A percentile compares a stretch with the other conserved stretches of the same genome.
These are phyloP conservation scores for Aspergillus haitiensis DNA, from an alignment of 495 filamentous ascomycete genomes.

Conservation along the genomic window DNA sequence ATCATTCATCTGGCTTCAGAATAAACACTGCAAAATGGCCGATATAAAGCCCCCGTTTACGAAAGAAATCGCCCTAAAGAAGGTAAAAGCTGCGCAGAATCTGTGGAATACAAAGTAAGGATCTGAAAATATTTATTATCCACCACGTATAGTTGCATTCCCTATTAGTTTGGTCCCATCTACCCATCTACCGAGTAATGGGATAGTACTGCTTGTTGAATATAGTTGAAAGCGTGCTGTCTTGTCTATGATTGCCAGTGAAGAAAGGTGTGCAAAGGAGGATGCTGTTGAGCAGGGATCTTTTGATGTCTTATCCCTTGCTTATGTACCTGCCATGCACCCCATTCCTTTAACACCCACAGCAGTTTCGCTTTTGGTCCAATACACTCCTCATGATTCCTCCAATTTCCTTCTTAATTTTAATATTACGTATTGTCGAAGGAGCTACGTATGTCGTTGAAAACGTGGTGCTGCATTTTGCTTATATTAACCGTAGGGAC, in stretches of 20 bases:
- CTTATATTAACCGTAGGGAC: constrained; percentile 43
- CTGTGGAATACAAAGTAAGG: constrained; percentile 79
- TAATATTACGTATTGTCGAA: constrained; percentile 22
- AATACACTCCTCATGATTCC: constrained; percentile 8
- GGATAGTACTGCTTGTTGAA: neutral
- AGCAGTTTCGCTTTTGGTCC: neutral
- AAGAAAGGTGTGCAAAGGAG: neutral
- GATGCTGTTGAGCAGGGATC: neutral
- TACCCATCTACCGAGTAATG: neutral
- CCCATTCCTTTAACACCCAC: neutral
- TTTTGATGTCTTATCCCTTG: constrained; percentile 33
- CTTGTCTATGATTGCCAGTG: neutral
- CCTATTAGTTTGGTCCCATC: neutral
- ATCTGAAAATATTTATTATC: constrained; percentile 3
- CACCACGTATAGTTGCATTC: neutral
- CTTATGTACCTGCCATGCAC: constrained; percentile 21
- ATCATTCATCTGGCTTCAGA: neutral
- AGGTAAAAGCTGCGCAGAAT: constrained; percentile 84
- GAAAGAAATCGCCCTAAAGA: constrained; percentile 64
- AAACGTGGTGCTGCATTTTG: neutral
- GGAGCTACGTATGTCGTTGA: neutral
- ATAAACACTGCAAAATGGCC: constrained; percentile 41
- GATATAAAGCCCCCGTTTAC: constrained; percentile 77
- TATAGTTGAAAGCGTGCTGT: neutral
- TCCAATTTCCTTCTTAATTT: neutral